Evolutionary conservation across 345 rosid genomes (phyloP), one percentile per base, ranked within the genome.

Genomic region (Eutrema yunnanense): DNA sequence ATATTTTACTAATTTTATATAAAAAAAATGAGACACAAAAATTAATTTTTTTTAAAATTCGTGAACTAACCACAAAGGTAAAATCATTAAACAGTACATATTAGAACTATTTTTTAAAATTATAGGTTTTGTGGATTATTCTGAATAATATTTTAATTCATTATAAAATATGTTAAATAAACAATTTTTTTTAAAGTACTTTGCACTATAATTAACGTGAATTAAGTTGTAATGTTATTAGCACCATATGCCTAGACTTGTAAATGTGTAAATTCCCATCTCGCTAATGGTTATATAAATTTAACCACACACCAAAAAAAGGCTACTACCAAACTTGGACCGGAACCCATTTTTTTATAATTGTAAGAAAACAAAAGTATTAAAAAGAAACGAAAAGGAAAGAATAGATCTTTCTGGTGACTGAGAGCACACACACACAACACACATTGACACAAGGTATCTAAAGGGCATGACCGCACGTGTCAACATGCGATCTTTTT

Each of bases 401-500:
- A 77, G 43, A 58, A 71, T 42, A 64, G 63, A 77, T 77, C 67
- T 71, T 57, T 65, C 49, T 65, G 73, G 76, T 65, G 65, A 69
- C 4, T 3, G 74, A 53, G 44, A 29, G 7, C 48, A 46, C 37
- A 44, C 67, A 73, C 40, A 52, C 41, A 56, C 22, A 53, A 65
- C 77, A 19, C 54, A 49, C 46, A 67, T 33, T 67, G 62, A 71
- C 80, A 77, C 73, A 77, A 77, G 72, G 80, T 71, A 77, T 77
- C 76, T 66, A 34, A 41, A 58, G 68, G 51, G 73, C 68, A 65
- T 71, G 80, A 65, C 62, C 67, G 53, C 80, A 76, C 75, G 80
- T 76, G 80, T 76, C 71, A 70, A 76, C 75, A 52, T 69, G 58
- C 36, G 29, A 43, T 54, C 43, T 54, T 54, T 67, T 19, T 8